A percentile compares a stretch with the other conserved stretches of the same genome.
Evolutionary conservation across 106 monocot species (phyloP).

Genomic region (Apostasia ramifera): DNA sequence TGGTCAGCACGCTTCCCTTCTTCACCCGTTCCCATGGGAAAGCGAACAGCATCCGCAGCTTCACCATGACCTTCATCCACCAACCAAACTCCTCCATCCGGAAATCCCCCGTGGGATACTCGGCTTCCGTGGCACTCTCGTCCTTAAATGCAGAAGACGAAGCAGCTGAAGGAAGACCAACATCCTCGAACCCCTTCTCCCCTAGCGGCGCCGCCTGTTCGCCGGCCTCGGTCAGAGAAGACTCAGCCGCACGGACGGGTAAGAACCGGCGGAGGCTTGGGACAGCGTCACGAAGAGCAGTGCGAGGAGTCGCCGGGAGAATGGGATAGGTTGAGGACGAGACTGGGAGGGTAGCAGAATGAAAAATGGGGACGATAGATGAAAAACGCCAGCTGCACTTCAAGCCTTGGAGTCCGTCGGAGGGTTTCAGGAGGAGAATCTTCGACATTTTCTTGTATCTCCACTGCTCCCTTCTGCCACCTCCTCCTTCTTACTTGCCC

Average conservation of each 20-base stretch:
- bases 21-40: slow-evolving; percentile 87
- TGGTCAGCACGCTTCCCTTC: slow-evolving; percentile 88
- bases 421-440: slow-evolving; percentile 22
- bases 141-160: slow-evolving; percentile 4
- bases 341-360: slow-evolving; percentile 4
- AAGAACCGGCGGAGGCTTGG: slow-evolving; percentile 3
- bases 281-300: background rate
- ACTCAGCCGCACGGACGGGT: slow-evolving; percentile 19
- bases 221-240: slow-evolving; percentile 17
- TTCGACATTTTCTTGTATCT: slow-evolving; percentile 23
- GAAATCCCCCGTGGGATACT: slow-evolving; percentile 66
- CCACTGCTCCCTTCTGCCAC: background rate
- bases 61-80: slow-evolving; percentile 62
- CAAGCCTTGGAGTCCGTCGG: slow-evolving; percentile 4
- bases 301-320: background rate
- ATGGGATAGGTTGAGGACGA: background rate
- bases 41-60: slow-evolving; percentile 70
- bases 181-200: slow-evolving; percentile 11
- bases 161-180: slow-evolving; percentile 8
- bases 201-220: slow-evolving; percentile 16
- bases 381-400: background rate
- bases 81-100: slow-evolving; percentile 56
- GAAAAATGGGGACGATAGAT: background rate
- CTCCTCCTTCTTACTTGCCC: background rate
- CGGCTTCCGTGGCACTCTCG: slow-evolving; percentile 8